Evolutionary conservation across 2,329 filamentous ascomycete species (phyloP).

Genomic region (Setomelanomma holmii): DNA sequence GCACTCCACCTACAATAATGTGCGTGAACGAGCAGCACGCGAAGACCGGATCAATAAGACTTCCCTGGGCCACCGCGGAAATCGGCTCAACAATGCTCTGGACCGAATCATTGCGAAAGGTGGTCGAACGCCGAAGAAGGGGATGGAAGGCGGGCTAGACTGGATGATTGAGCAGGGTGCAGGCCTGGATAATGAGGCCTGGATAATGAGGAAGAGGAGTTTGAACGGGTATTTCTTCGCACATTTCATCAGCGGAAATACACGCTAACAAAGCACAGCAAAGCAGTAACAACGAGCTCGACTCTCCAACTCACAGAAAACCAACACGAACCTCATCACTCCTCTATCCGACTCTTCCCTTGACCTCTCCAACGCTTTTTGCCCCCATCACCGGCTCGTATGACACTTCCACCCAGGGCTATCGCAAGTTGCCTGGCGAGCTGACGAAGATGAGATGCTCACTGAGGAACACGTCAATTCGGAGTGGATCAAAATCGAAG

Average conservation of each 20-base stretch:
- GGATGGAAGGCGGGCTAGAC: background rate
- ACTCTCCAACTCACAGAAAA: too few species aligned
- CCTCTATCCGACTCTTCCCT: too few species aligned
- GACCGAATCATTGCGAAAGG: slow-evolving; percentile 1
- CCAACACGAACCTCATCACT: too few species aligned
- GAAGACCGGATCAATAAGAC: too few species aligned
- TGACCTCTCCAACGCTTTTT: too few species aligned
- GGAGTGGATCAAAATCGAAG: background rate
- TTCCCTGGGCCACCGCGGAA: too few species aligned
- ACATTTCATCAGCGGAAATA: background rate
- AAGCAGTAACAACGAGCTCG: too few species aligned
- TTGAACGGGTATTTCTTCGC: background rate
- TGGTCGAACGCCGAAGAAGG: background rate
- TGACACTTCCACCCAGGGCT: too few species aligned
- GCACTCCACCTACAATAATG: too few species aligned
- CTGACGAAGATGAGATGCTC: background rate
- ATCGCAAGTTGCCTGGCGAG: background rate
- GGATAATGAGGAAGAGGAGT: background rate
- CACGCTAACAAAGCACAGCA: background rate
- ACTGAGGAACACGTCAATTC: background rate
- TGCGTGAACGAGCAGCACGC: too few species aligned
- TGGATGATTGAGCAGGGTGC: background rate
- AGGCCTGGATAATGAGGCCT: background rate
- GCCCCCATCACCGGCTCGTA: too few species aligned
- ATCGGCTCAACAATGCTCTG: background rate